Evolutionary conservation across 306 rosid genomes (phyloP), one percentile per base, ranked within the genome.

Genomic region (Trifolium pratense): DNA sequence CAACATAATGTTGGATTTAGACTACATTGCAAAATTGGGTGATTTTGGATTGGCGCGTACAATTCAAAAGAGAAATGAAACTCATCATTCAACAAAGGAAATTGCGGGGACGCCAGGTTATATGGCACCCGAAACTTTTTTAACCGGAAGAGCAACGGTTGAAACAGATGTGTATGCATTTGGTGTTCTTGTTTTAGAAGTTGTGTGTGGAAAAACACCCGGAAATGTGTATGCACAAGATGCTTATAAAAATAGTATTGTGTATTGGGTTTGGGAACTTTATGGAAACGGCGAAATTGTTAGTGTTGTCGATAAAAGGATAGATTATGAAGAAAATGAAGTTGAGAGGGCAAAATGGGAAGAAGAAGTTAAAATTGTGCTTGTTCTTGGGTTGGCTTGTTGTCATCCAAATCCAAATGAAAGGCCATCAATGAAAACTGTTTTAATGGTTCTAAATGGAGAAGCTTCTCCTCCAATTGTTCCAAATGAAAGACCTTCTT

Each of bases 51-150:
- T 92, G 37, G 97, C 97, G 0, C 75, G 96, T 0, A 82, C 87
- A 1, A 81, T 89, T 71, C 89, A 74, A 31, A 58, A 84, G 55
- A 80, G 82, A 8, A 81, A 85, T 11, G 78, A 83, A 46, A 83
- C 96, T 8, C 97, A 89, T 69, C 93, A 92, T 72, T 81, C 96
- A 0, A 92, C 96, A 2, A 88, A 74, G 29, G 92, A 81, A 42
- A 86, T 92, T 31, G 96, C 96, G 3, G 97, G 97, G 14, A 92
- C 97, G 0, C 96, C 85, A 0, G 96, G 96, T 1, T 89, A 92
- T 56, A 92, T 92, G 97, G 92, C 97, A 1, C 97, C 93, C 2
- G 97, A 89, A 61, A 88, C 87, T 0, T 88, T 92, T 36, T 86
- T 89, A 16, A 81, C 66, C 0, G 85, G 89, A 2, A 66, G 97